phyloP scores from a whole-genome alignment of 2,329 filamentous ascomycete species.

The Fusarium algeriense region DNA sequence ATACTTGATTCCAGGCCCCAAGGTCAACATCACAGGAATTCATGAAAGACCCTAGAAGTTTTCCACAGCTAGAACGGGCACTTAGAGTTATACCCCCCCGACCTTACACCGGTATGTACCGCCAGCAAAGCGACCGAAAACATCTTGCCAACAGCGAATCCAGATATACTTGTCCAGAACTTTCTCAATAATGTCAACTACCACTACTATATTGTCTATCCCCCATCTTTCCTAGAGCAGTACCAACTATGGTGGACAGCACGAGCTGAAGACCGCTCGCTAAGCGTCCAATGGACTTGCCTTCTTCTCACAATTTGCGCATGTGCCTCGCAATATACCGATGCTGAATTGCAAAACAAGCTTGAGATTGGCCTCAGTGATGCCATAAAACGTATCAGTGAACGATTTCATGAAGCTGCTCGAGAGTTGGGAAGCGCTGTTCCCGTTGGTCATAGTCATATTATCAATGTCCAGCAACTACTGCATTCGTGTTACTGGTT shows the following conservation, averaged over 20 bases:
- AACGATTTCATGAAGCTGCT: conserved; percentile 51
- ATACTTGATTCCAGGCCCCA: conserved; percentile 12
- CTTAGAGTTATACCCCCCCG: conserved; percentile 50
- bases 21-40: conserved; percentile 40
- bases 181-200: conserved; percentile 55
- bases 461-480: conserved; percentile 52
- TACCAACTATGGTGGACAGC: conserved; percentile 54
- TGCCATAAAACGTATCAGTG: conserved; percentile 46
- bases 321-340: conserved; percentile 53
- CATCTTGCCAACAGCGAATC: conserved; percentile 4
- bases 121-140: neutral
- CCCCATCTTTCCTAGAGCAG: conserved; percentile 52
- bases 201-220: conserved; percentile 56
- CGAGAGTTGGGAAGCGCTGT: conserved; percentile 51
- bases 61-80: conserved; percentile 50
- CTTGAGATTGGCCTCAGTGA: conserved; percentile 51
- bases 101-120: conserved; percentile 51
- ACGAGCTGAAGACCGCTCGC: conserved; percentile 47
- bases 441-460: conserved; percentile 50
- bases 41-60: conserved; percentile 40
- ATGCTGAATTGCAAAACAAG: conserved; percentile 47
- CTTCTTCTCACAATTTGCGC: conserved; percentile 55
- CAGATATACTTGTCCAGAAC: conserved; percentile 55
- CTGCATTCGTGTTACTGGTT: conserved; percentile 56
- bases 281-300: conserved; percentile 55